These are phyloP conservation scores for Diaporthe destruens DNA, from an alignment of 2,329 filamentous ascomycete genomes.

Conservation along the genomic window DNA sequence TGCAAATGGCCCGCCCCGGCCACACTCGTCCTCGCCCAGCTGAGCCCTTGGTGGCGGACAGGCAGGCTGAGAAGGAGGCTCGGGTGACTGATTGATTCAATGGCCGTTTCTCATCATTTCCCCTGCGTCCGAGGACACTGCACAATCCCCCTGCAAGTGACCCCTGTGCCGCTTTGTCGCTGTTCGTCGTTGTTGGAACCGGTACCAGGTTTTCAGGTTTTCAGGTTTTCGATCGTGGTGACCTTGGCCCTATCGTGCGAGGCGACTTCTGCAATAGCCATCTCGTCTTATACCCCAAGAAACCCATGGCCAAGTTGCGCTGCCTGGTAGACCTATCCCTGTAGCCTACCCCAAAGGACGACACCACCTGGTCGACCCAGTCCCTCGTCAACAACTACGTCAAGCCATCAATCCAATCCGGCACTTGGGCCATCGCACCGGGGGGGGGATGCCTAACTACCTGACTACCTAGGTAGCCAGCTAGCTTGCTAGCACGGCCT, in stretches of 20 bases:
- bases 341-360: slow-evolving; percentile 4
- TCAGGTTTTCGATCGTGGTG: slow-evolving; percentile 14
- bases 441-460: too few relatives aligned
- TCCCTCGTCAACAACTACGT: slow-evolving; percentile 19
- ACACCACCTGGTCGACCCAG: neutral
- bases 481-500: slow-evolving; percentile 6
- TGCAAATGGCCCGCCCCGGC: slow-evolving; percentile 25
- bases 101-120: neutral
- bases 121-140: slow-evolving; percentile 2
- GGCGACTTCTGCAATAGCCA: slow-evolving; percentile 26
- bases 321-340: slow-evolving; percentile 1
- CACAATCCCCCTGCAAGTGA: slow-evolving; percentile 2
- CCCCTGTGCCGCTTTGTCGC: slow-evolving; percentile 27
- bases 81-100: neutral
- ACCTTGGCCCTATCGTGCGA: slow-evolving; percentile 11
- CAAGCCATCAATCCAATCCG: slow-evolving; percentile 25
- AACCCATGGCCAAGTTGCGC: neutral
- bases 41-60: neutral
- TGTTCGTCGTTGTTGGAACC: neutral
- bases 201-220: slow-evolving; percentile 12
- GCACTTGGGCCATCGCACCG: slow-evolving; percentile 19
- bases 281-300: slow-evolving; percentile 23
- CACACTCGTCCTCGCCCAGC: slow-evolving; percentile 16
- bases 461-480: neutral
- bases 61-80: too few relatives aligned